These are phyloP conservation scores for Yarrowia sp. DNA, from an alignment of 805 yeast genomes.

Conservation along the genomic window DNA sequence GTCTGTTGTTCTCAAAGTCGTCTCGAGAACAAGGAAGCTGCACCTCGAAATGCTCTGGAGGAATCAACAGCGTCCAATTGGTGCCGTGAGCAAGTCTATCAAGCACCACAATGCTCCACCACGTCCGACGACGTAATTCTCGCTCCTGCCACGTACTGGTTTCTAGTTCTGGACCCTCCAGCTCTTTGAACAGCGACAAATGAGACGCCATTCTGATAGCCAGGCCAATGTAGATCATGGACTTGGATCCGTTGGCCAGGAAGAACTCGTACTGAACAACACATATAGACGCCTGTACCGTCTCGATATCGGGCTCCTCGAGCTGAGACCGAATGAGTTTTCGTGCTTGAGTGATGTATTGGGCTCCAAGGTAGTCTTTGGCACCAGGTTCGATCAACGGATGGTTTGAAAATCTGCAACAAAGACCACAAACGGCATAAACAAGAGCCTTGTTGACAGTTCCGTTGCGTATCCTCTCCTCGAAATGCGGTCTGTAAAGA, in stretches of 20 bases:
- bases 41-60: constrained; percentile 32
- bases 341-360: constrained; percentile 28
- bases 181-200: constrained; percentile 35
- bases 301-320: constrained; percentile 38
- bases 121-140: constrained; percentile 38
- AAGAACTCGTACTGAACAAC: constrained; percentile 40
- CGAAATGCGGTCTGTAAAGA: constrained; percentile 37
- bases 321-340: constrained; percentile 28
- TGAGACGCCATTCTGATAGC: constrained; percentile 39
- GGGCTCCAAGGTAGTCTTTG: constrained; percentile 30
- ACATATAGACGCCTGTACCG: constrained; percentile 38
- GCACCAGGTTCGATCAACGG: constrained; percentile 32
- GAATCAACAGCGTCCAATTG: constrained; percentile 33
- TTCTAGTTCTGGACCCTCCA: constrained; percentile 28
- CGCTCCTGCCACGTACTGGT: constrained; percentile 35
- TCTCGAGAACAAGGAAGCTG: constrained; percentile 36
- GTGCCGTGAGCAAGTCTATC: constrained; percentile 40
- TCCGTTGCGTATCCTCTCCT: constrained; percentile 34
- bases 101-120: constrained; percentile 39
- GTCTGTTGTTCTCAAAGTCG: constrained; percentile 31
- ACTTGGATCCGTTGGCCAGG: constrained; percentile 36
- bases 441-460: constrained; percentile 35
- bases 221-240: constrained; percentile 39
- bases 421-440: constrained; percentile 38
- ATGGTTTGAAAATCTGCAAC: constrained; percentile 39